These are phyloP conservation scores for Collybia sp. DNA, from an alignment of 768 basidiomycete genomes.

Conservation along the genomic window DNA sequence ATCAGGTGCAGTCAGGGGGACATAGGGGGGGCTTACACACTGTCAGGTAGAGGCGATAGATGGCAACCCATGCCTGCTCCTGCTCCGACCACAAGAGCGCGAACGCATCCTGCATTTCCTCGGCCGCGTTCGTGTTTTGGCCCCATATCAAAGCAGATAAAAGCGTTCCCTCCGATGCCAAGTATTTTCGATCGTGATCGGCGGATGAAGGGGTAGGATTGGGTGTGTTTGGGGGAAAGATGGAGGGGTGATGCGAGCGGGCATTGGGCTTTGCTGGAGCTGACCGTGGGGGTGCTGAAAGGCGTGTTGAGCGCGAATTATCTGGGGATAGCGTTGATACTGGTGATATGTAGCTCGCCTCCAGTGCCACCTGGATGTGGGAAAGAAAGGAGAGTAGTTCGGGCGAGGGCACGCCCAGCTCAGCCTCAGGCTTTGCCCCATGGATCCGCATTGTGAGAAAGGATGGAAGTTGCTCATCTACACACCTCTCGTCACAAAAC, in stretches of 20 bases:
- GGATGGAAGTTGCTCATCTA: slow-evolving; percentile 54
- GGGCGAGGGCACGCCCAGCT: slow-evolving; percentile 36
- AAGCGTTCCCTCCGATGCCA: slow-evolving; percentile 70
- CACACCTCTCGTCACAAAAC: too few relatives aligned
- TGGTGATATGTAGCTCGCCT: slow-evolving; percentile 74
- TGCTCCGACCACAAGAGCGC: slow-evolving; percentile 60
- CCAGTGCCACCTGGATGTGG: slow-evolving; percentile 73
- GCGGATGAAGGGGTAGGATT: slow-evolving; percentile 75
- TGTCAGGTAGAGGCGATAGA: slow-evolving; percentile 73
- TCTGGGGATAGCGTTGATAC: slow-evolving; percentile 33
- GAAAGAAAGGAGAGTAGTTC: slow-evolving; percentile 55
- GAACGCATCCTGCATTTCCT: slow-evolving; percentile 52
- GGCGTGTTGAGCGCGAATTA: slow-evolving; percentile 29
- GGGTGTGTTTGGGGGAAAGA: slow-evolving; percentile 80
- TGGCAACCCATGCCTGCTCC: slow-evolving; percentile 67
- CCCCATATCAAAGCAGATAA: slow-evolving; percentile 77
- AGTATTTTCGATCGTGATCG: slow-evolving; percentile 73
- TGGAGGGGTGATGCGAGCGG: slow-evolving; percentile 50
- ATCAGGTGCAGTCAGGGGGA: slow-evolving; percentile 1
- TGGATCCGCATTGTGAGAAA: slow-evolving; percentile 53
- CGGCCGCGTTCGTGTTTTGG: slow-evolving; percentile 39
- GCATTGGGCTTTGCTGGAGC: slow-evolving; percentile 34
- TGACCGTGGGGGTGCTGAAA: slow-evolving; percentile 51
- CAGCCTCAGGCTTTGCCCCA: slow-evolving; percentile 42
- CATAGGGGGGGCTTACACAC: slow-evolving; percentile 54